These are phyloP conservation scores for Herpetomonas tarakana DNA, from an alignment of 208 protist species.

Conservation along the genomic window DNA sequence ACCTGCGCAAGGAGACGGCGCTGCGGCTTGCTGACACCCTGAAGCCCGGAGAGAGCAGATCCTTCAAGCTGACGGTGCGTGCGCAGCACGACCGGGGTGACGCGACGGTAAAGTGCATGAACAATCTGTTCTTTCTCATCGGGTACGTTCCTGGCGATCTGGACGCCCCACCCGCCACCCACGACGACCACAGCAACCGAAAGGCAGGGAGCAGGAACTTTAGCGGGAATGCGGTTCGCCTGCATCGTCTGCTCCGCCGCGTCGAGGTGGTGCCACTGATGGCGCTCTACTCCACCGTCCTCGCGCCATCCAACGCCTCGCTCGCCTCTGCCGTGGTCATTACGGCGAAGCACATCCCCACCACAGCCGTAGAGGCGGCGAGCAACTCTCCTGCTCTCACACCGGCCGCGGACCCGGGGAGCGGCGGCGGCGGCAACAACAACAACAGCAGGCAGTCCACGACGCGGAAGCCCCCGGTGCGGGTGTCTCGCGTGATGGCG, in stretches of 20 bases:
- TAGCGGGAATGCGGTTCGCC: slow-evolving; percentile 18
- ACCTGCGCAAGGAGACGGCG: slow-evolving; percentile 39
- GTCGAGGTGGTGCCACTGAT: slow-evolving; percentile 63
- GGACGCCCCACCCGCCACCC: no score
- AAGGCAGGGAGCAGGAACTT: no score
- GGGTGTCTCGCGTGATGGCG: slow-evolving; percentile 45
- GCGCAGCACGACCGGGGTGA: slow-evolving; percentile 57
- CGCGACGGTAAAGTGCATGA: slow-evolving; percentile 35
- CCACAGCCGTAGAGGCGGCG: not conserved
- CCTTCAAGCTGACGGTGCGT: slow-evolving; percentile 41
- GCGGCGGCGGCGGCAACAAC: not conserved
- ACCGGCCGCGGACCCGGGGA: not conserved
- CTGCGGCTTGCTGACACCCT: slow-evolving; percentile 48
- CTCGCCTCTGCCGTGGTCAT: slow-evolving; percentile 42
- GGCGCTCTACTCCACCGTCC: slow-evolving; percentile 53
- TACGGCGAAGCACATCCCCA: slow-evolving; percentile 50
- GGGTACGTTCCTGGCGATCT: slow-evolving; percentile 32
- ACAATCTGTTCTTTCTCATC: slow-evolving; percentile 61
- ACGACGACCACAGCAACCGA: not conserved
- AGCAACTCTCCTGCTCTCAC: not conserved
- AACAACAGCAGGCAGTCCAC: slow-evolving; percentile 1
- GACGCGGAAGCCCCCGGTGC: slow-evolving; percentile 24
- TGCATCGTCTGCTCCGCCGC: slow-evolving; percentile 74
- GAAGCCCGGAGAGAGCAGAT: slow-evolving; percentile 31
- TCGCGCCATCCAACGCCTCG: slow-evolving; percentile 51